Evolutionary conservation across 2,329 filamentous ascomycete genomes (phyloP).

Genomic region (Alternaria longipes): DNA sequence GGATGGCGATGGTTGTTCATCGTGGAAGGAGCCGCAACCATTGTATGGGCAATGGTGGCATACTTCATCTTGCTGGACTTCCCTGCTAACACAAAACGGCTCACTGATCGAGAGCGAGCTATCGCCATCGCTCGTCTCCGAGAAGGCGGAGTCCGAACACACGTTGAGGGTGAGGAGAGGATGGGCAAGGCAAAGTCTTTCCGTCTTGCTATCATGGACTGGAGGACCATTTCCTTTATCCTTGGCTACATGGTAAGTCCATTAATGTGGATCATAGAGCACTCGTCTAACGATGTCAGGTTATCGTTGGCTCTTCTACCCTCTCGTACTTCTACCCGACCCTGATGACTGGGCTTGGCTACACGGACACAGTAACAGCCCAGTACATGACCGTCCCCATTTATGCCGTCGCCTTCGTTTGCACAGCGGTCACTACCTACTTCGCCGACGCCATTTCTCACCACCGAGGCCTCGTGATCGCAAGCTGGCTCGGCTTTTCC

Average conservation of each 20-base stretch:
- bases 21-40: conserved; percentile 49
- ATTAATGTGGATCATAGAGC: conserved; percentile 21
- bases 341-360: conserved; percentile 62
- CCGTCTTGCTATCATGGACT: conserved; percentile 54
- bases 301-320: conserved; percentile 60
- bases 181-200: conserved; percentile 53
- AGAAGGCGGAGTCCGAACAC: conserved; percentile 53
- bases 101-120: conserved; percentile 54
- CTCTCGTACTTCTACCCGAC: conserved; percentile 66
- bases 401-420: conserved; percentile 63
- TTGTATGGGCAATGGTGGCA: conserved; percentile 55
- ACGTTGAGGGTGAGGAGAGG: conserved; percentile 39
- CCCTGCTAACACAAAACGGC: conserved; percentile 56
- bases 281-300: conserved; percentile 28
- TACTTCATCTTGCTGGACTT: conserved; percentile 62
- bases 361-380: conserved; percentile 54
- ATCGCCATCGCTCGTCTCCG: conserved; percentile 58
- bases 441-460: conserved; percentile 58
- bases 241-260: conserved; percentile 59
- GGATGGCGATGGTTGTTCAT: conserved; percentile 64
- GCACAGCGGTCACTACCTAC: conserved; percentile 57
- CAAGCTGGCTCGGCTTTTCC: conserved; percentile 57
- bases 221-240: conserved; percentile 60
- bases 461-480: conserved; percentile 61
- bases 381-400: conserved; percentile 65